These are phyloP conservation scores for Cystobasidium ongulense DNA, from an alignment of 768 basidiomycete genomes.

Conservation along the genomic window DNA sequence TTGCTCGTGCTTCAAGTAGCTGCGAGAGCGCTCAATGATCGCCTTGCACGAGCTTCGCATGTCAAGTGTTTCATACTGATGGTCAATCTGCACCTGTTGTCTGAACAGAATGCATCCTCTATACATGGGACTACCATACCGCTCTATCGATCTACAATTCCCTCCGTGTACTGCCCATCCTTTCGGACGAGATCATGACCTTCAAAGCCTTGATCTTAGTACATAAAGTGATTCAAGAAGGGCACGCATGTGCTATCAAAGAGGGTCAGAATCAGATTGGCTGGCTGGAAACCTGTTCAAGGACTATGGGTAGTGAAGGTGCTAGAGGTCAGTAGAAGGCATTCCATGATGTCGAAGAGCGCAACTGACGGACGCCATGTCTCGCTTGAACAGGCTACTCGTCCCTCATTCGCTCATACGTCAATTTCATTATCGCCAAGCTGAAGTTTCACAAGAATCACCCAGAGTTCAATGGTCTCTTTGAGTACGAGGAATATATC, in stretches of 20 bases:
- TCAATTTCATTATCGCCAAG: constrained; percentile 89
- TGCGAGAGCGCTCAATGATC: not conserved
- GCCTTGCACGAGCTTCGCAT: not conserved
- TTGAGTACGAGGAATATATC: constrained; percentile 98
- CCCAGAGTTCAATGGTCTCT: constrained; percentile 95
- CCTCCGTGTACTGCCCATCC: constrained; percentile 87
- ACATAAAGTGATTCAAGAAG: constrained; percentile 96
- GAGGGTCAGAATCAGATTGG: constrained; percentile 94
- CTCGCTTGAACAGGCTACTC: constrained; percentile 58
- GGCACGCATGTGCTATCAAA: constrained; percentile 84
- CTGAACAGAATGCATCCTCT: constrained; percentile 75
- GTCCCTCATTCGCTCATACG: constrained; percentile 85
- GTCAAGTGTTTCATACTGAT: not conserved
- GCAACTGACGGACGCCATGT: no score
- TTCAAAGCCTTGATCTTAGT: constrained; percentile 97
- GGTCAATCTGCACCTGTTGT: not conserved
- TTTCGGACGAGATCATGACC: constrained; percentile 93
- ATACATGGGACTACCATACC: constrained; percentile 98
- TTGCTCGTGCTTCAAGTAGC: not conserved
- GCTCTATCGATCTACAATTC: constrained; percentile 98
- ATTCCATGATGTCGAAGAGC: not conserved
- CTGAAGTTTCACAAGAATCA: constrained; percentile 89
- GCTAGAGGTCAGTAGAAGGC: constrained; percentile 56
- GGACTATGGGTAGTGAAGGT: constrained; percentile 73
- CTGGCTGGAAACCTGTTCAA: constrained; percentile 94